A percentile compares a stretch with the other conserved stretches of the same genome.
Evolutionary conservation across 805 yeast species (phyloP).

Genomic region (Starmerella kuoi): DNA sequence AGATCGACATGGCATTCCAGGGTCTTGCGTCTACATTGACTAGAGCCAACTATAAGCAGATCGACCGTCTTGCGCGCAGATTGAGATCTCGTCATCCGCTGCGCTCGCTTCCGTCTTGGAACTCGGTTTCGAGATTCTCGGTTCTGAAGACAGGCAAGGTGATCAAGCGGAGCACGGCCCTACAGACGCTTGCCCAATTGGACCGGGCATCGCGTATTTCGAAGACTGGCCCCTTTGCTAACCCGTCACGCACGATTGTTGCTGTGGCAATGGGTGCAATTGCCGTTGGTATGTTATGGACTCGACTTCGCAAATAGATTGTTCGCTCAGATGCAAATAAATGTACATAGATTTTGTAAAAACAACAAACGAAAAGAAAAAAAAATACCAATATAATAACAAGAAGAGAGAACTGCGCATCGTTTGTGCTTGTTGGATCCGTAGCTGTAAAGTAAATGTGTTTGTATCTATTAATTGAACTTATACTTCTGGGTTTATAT

Average conservation of each 20-base stretch:
- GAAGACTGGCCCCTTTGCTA: background rate
- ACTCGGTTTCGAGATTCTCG: slow-evolving; percentile 25
- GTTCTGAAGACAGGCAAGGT: slow-evolving; percentile 27
- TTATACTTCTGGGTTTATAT: slow-evolving; percentile 37
- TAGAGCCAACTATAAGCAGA: slow-evolving; percentile 13
- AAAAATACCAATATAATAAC: too few relatives aligned
- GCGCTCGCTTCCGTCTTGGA: slow-evolving; percentile 19
- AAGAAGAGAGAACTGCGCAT: too few relatives aligned
- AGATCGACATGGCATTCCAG: slow-evolving; percentile 33
- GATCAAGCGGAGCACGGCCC: slow-evolving; percentile 14
- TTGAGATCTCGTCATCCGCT: slow-evolving; percentile 21
- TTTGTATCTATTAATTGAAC: too few relatives aligned
- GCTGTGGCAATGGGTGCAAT: slow-evolving; percentile 15
- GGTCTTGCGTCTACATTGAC: slow-evolving; percentile 22
- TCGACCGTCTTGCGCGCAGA: slow-evolving; percentile 18
- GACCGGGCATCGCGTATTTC: slow-evolving; percentile 4
- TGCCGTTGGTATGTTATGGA: slow-evolving; percentile 16
- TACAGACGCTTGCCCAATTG: slow-evolving; percentile 13
- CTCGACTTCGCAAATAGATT: slow-evolving; percentile 5
- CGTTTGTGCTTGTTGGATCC: too few relatives aligned
- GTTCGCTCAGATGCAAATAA: too few relatives aligned
- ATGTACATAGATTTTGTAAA: too few relatives aligned
- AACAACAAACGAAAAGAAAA: too few relatives aligned
- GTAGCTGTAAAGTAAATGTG: too few relatives aligned
- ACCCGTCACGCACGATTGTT: slow-evolving; percentile 2